Percentiles rank a stretch among this genome's conserved stretches.
Conservation (phyloP, 2,329 filamentous ascomycete species). For the Exophiala spinifera region DNA sequence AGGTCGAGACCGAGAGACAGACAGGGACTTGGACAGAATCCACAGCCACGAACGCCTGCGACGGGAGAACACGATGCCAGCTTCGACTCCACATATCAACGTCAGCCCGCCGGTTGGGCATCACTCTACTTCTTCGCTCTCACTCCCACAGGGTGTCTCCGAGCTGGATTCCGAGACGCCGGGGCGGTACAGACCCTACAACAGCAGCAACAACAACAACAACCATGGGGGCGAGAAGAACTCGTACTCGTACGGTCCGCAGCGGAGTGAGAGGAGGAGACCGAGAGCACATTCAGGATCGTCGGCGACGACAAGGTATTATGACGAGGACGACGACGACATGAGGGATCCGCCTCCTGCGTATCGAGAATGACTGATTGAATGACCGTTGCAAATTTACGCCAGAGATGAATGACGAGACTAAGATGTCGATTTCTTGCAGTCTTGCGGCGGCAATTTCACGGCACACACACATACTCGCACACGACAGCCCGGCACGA, state of each 20-base stretch:
- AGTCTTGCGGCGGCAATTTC: too few relatives aligned
- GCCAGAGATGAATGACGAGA: too few relatives aligned
- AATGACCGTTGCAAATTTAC: too few relatives aligned
- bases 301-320: slow-evolving; percentile 7
- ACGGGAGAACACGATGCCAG: slow-evolving; percentile 11
- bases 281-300: background rate
- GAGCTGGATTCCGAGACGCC: slow-evolving; percentile 21
- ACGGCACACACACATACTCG: too few relatives aligned
- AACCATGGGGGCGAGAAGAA: slow-evolving; percentile 4
- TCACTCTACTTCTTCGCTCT: background rate
- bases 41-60: background rate
- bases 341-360: slow-evolving; percentile 17
- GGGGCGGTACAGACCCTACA: slow-evolving; percentile 13
- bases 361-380: slow-evolving; percentile 12
- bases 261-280: background rate
- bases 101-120: background rate
- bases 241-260: background rate
- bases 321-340: slow-evolving; percentile 2
- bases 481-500: too few relatives aligned
- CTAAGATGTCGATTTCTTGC: too few relatives aligned
- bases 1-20: background rate
- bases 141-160: slow-evolving; percentile 10
- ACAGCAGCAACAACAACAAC: too few relatives aligned
- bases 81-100: slow-evolving; percentile 13
- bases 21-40: background rate